Conservation (phyloP, 352 stramenopile species). For the Plasmopara halstedii region DNA sequence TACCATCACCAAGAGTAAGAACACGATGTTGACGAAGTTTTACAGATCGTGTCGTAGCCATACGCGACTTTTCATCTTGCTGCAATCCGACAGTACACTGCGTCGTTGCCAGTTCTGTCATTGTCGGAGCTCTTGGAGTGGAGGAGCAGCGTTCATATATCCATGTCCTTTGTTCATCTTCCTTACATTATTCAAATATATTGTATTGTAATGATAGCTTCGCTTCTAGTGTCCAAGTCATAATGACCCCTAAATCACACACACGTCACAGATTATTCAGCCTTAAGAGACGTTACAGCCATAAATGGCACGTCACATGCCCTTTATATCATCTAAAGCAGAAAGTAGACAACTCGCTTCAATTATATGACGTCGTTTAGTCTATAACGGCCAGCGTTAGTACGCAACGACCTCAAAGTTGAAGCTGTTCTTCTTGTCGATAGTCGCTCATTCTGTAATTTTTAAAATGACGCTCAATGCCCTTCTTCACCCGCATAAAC, state of each 20-base stretch:
- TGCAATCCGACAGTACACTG: neutral
- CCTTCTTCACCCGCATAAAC: neutral
- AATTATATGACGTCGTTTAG: neutral
- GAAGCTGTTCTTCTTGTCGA: neutral
- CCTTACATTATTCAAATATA: neutral
- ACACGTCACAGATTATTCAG: too few species aligned
- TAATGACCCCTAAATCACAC: too few species aligned
- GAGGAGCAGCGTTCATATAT: neutral
- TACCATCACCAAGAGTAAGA: constrained; percentile 89
- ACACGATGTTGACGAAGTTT: constrained; percentile 17
- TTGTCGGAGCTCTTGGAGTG: too few species aligned
- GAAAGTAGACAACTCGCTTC: neutral
- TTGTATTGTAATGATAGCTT: neutral
- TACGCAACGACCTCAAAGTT: neutral
- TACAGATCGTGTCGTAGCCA: neutral
- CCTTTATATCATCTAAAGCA: neutral
- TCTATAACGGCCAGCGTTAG: neutral
- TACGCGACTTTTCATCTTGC: neutral
- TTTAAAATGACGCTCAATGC: constrained; percentile 8
- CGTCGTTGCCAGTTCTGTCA: constrained; percentile 7
- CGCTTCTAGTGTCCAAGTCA: neutral
- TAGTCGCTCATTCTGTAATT: neutral
- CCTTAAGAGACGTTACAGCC: too few species aligned
- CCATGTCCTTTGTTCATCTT: neutral
- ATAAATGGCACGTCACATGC: neutral